Base-by-base conservation (phyloP, 495 filamentous ascomycete species). In the Aspergillus bridgeri region DNA sequence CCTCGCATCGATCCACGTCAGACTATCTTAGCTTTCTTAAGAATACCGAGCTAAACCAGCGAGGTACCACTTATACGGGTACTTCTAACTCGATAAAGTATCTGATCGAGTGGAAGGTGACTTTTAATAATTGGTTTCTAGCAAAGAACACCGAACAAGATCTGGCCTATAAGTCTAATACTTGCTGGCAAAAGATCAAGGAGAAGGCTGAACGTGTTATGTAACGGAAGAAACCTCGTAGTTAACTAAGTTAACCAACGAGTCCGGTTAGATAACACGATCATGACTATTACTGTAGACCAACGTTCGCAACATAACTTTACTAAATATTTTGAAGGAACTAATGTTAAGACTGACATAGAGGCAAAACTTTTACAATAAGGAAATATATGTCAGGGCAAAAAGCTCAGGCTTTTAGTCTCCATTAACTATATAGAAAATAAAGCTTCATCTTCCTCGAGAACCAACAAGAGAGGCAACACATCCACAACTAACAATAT, bases 351-450 rank as follows among this genome's bases (percentile, higher is more conserved):
- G 65, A 48, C 63, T 33, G 13, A 54, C 15, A 45, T 65, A 17
- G 57, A 66, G 57, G 62, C 62, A 25, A 51, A 69, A 51, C 55
- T 71, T 7, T 48, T 60, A 4, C 44, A n/a, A 43, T 69, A 45
- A 60, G 52, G 62, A 51, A 21, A 57, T 33, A 48, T 27, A 27
- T 27, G 54, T 48, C 17, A 48, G 21, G 59, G 62, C 18, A 69
- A 59, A 58, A 49, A 51, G 47, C 53, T 66, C 42, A 63, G 57
- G 59, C 56, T 69, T 59, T 24, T 59, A 19, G 62, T 69, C n/a
- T 66, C 54, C 42, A 63, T 69, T 58, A 63, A 61, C 23, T 65
- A 60, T 53, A 53, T 54, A 48, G 42, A 48, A 3, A 57, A 57
- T 47, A 25, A 27, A 33, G 57, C 29, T 42, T 29, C n/a, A 27